phyloP scores from a whole-genome alignment of 305 asterid genomes.

The Fraxinus xanthoxyloides region DNA sequence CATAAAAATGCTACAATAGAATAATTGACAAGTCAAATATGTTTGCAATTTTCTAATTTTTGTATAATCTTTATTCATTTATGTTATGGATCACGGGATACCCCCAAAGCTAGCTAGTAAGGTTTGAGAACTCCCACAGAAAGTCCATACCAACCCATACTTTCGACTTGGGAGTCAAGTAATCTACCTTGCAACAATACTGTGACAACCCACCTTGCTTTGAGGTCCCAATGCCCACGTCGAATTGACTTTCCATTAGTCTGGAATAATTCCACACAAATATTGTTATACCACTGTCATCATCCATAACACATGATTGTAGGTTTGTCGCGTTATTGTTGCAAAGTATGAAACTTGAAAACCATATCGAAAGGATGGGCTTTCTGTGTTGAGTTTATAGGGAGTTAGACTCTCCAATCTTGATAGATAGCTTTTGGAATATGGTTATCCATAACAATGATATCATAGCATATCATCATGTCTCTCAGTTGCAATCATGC shows the following conservation, averaged over 20 bases:
- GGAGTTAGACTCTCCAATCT: not conserved
- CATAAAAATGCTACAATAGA: not conserved
- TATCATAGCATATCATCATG: not conserved
- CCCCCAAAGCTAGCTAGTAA: not conserved
- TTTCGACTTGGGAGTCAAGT: not conserved
- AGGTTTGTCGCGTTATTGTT: not conserved
- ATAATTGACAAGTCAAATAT: not conserved
- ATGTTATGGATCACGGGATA: not conserved
- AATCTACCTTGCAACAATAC: not conserved
- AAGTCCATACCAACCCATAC: not conserved
- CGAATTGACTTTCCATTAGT: not conserved
- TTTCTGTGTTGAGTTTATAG: not conserved
- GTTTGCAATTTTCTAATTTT: too few species aligned
- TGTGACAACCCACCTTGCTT: not conserved
- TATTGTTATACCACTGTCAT: not conserved
- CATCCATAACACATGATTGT: not conserved
- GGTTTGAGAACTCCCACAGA: not conserved
- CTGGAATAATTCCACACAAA: not conserved
- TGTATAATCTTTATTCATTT: too few species aligned
- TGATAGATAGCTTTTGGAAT: not conserved
- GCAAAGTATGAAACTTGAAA: not conserved
- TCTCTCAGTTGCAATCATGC: not conserved
- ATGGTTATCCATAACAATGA: not conserved
- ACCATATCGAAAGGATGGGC: not conserved
- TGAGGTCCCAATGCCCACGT: not conserved